phyloP scores from a whole-genome alignment of 2,329 filamentous ascomycete genomes.

The Aspergillus floridensis region DNA sequence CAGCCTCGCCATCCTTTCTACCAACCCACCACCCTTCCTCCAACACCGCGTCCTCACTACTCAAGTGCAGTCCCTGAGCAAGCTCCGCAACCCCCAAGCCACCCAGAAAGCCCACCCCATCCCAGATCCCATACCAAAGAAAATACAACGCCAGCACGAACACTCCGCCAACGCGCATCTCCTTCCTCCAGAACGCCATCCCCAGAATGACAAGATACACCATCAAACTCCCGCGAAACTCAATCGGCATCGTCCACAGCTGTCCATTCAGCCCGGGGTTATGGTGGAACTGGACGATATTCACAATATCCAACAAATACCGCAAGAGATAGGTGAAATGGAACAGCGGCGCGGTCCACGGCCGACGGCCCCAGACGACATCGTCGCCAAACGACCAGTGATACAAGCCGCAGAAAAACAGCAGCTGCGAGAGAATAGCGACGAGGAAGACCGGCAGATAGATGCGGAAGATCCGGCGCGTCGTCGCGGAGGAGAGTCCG shows the following conservation, averaged over 20 bases:
- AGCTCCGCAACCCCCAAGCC: neutral
- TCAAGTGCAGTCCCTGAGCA: neutral
- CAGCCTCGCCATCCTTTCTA: neutral
- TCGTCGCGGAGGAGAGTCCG: conserved; percentile 20
- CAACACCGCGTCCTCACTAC: neutral
- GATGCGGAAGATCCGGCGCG: conserved; percentile 32
- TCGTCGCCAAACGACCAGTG: conserved; percentile 19
- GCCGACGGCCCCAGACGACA: conserved; percentile 15
- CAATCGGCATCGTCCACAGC: conserved; percentile 28
- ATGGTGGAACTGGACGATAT: conserved; percentile 11
- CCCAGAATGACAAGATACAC: conserved; percentile 16
- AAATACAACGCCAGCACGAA: neutral
- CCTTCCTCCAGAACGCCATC: neutral
- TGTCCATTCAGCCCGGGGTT: conserved; percentile 20
- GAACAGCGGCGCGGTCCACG: conserved; percentile 18
- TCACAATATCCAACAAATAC: conserved; percentile 21
- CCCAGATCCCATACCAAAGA: neutral
- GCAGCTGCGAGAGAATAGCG: conserved; percentile 21
- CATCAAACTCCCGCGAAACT: conserved; percentile 24
- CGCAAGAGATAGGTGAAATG: conserved; percentile 19
- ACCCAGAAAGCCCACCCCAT: neutral
- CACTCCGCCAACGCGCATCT: neutral
- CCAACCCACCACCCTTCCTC: neutral
- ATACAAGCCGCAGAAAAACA: conserved; percentile 21
- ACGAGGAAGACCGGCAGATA: conserved; percentile 28